A percentile compares a stretch with the other conserved stretches of the same genome.
Conservation (phyloP, 305 asterid species). For the Nicotiana rustica region DNA sequence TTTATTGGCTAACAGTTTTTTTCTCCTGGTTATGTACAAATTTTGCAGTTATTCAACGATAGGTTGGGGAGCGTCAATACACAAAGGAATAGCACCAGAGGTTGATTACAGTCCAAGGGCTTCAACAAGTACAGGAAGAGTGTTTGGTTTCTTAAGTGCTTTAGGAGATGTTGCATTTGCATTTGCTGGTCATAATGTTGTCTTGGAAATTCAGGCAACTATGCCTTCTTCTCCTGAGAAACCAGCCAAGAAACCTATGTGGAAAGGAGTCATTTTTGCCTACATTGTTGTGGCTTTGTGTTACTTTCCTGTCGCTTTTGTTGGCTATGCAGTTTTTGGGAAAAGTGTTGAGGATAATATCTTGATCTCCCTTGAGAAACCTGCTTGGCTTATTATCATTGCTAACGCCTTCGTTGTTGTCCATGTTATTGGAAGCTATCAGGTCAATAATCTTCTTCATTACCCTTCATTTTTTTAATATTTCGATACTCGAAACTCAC, state of each 20-base stretch:
- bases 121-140: slow-evolving; percentile 39
- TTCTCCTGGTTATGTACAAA: no score
- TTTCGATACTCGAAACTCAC: not conserved
- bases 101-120: slow-evolving; percentile 48
- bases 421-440: slow-evolving; percentile 67
- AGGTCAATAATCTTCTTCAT: slow-evolving; percentile 42
- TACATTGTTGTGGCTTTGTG: slow-evolving; percentile 51
- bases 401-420: slow-evolving; percentile 60
- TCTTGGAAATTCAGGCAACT: slow-evolving; percentile 60
- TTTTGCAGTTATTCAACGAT: slow-evolving; percentile 53
- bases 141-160: slow-evolving; percentile 53
- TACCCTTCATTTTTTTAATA: not conserved
- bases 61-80: slow-evolving; percentile 52
- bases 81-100: slow-evolving; percentile 42
- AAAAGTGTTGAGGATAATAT: slow-evolving; percentile 52
- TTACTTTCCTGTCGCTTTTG: slow-evolving; percentile 57
- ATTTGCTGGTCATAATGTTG: slow-evolving; percentile 62
- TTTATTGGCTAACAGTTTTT: no score
- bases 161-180: slow-evolving; percentile 62
- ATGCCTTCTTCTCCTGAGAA: slow-evolving; percentile 51
- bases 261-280: slow-evolving; percentile 52
- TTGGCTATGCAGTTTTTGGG: slow-evolving; percentile 54
- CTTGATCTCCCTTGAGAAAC: slow-evolving; percentile 51
- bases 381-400: slow-evolving; percentile 52
- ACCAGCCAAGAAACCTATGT: slow-evolving; percentile 59